Conservation (phyloP, 208 protist species). For the Phytomonas sp. region DNA sequence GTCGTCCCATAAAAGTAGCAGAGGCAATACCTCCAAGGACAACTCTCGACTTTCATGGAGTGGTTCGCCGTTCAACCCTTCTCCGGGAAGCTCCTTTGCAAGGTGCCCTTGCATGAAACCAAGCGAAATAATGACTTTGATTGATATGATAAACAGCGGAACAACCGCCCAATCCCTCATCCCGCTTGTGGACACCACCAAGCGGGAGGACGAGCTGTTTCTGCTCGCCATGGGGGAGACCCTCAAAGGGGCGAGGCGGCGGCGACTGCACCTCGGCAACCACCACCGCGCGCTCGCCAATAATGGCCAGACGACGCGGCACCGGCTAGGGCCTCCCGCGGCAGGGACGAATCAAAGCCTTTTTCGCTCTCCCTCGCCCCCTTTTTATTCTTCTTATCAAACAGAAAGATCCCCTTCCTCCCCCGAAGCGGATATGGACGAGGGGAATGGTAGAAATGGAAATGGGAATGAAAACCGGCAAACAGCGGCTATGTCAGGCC, state of each 20-base stretch:
- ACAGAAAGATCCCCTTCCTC: too few species aligned
- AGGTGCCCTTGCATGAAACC: constrained; percentile 10
- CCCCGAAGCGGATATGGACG: too few species aligned
- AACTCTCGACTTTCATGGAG: not conserved
- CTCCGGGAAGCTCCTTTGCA: not conserved
- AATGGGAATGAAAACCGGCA: not conserved
- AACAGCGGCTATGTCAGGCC: not conserved
- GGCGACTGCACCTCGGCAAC: constrained; percentile 49
- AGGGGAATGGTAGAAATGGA: not conserved
- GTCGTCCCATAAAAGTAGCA: not conserved
- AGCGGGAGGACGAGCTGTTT: constrained; percentile 37
- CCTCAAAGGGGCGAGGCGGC: constrained; percentile 49
- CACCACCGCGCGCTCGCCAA: constrained; percentile 53
- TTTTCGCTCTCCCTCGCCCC: not conserved
- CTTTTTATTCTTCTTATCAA: not conserved
- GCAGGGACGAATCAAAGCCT: too few species aligned
- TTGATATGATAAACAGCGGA: constrained; percentile 55
- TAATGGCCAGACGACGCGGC: constrained; percentile 49
- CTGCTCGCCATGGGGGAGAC: constrained; percentile 43
- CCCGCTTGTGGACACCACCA: constrained; percentile 31
- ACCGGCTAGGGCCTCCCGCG: constrained; percentile 18
- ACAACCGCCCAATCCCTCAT: constrained; percentile 33
- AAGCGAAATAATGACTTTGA: constrained; percentile 49
- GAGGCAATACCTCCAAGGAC: not conserved
- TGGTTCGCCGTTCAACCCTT: not conserved